Evolutionary conservation across 345 rosid genomes (phyloP).

Genomic region (Arabidopsis arenosa): DNA sequence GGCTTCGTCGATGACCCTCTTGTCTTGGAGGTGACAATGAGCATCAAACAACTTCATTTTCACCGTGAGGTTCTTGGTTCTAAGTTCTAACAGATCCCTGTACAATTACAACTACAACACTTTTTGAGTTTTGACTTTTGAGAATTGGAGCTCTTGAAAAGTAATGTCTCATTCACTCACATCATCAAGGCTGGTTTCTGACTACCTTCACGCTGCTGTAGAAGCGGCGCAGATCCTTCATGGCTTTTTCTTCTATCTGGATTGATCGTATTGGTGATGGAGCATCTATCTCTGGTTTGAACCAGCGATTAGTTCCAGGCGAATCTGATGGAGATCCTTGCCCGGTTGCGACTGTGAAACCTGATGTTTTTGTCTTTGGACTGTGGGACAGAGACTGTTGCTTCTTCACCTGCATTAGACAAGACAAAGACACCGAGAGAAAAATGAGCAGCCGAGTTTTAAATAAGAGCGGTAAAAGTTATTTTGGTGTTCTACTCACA

Average conservation of each 20-base stretch:
- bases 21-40: constrained; percentile 97
- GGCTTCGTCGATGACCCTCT: constrained; percentile 60
- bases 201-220: constrained; percentile 88
- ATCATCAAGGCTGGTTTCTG: constrained; percentile 57
- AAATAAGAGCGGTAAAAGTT: too few relatives aligned
- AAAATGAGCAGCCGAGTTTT: too few relatives aligned
- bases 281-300: constrained; percentile 74
- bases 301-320: constrained; percentile 88
- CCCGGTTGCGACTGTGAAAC: too few relatives aligned
- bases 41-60: constrained; percentile 77
- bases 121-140: background rate
- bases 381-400: too few relatives aligned
- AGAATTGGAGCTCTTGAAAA: constrained; percentile 17
- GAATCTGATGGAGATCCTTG: constrained; percentile 73
- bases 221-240: constrained; percentile 87
- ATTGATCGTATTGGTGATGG: constrained; percentile 85
- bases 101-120: constrained; percentile 42
- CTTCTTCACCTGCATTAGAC: too few relatives aligned
- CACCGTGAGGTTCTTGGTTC: too few relatives aligned
- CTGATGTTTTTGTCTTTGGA: too few relatives aligned
- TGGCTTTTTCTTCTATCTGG: constrained; percentile 94
- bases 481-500: too few relatives aligned
- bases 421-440: too few relatives aligned
- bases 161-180: constrained; percentile 19
- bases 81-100: background rate